Percentiles rank a stretch among this genome's conserved stretches.
These are phyloP conservation scores for Dioscorea cayenensis DNA, from an alignment of 116 monocot species.

Conservation along the genomic window DNA sequence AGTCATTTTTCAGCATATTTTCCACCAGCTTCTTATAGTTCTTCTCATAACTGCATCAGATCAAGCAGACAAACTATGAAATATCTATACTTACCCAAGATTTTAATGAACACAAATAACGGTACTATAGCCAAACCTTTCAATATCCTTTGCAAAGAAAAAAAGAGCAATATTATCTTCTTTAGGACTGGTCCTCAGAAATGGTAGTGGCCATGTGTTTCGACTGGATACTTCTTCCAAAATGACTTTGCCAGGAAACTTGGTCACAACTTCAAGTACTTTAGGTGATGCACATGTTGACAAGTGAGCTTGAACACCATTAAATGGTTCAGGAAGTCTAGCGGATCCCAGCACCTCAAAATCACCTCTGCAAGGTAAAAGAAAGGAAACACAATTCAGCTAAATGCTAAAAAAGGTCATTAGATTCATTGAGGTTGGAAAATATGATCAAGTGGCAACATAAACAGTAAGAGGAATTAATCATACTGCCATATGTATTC, in stretches of 20 bases:
- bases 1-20: conserved; percentile 58
- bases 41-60: conserved; percentile 56
- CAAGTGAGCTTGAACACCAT: conserved; percentile 87
- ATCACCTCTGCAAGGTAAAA: conserved; percentile 54
- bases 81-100: background rate
- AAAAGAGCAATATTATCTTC: conserved; percentile 85
- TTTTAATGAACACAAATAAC: background rate
- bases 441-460: background rate
- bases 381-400: conserved; percentile 4
- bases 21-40: conserved; percentile 73
- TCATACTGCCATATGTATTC: conserved; percentile 87
- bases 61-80: conserved; percentile 7
- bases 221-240: conserved; percentile 58
- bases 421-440: background rate
- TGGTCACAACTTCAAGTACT: conserved; percentile 50
- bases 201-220: conserved; percentile 56
- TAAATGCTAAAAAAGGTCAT: background rate
- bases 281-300: conserved; percentile 64
- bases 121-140: conserved; percentile 41
- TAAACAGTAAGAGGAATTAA: background rate
- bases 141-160: conserved; percentile 87
- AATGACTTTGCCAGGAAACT: conserved; percentile 59
- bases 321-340: conserved; percentile 28
- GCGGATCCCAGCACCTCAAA: conserved; percentile 61
- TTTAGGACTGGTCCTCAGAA: conserved; percentile 37